These are phyloP conservation scores for Ramaria sp. DNA, from an alignment of 768 basidiomycete species.

Conservation along the genomic window DNA sequence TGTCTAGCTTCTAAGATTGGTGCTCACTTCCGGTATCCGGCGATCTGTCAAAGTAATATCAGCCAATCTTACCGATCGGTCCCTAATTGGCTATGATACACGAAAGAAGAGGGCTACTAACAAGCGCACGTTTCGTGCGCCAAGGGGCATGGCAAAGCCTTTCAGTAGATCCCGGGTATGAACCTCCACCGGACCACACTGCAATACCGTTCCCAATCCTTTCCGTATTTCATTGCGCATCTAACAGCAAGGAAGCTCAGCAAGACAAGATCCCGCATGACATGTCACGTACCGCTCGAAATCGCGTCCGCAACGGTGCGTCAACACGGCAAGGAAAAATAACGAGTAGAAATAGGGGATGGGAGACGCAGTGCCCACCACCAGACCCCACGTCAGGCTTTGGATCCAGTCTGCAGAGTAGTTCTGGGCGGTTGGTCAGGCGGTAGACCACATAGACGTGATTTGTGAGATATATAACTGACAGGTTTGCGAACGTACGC, in stretches of 20 bases:
- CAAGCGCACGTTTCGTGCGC: too few species aligned
- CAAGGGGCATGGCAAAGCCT: not conserved
- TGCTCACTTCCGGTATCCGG: too few species aligned
- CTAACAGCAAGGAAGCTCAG: conserved; percentile 22
- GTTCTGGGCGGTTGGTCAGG: conserved; percentile 39
- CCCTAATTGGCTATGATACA: too few species aligned
- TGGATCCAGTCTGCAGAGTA: conserved; percentile 91
- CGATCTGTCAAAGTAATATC: too few species aligned
- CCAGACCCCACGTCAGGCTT: conserved; percentile 76
- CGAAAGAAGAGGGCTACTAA: too few species aligned
- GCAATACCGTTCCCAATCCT: conserved; percentile 91
- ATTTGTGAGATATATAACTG: conserved; percentile 18
- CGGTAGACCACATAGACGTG: not conserved
- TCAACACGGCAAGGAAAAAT: conserved; percentile 89
- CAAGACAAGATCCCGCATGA: not conserved
- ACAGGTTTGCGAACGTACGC: conserved; percentile 86
- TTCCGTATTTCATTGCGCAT: conserved; percentile 84
- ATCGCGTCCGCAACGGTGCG: conserved; percentile 87
- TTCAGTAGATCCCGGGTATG: conserved; percentile 76
- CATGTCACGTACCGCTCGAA: conserved; percentile 63
- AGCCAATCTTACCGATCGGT: too few species aligned
- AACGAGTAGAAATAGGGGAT: conserved; percentile 96
- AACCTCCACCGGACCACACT: conserved; percentile 82
- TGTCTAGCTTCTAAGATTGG: too few species aligned
- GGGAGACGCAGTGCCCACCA: conserved; percentile 61